Percentiles rank a stretch among this genome's conserved stretches.
These are phyloP conservation scores for Kwoniella sp. DNA, from an alignment of 768 basidiomycete genomes.

Conservation along the genomic window DNA sequence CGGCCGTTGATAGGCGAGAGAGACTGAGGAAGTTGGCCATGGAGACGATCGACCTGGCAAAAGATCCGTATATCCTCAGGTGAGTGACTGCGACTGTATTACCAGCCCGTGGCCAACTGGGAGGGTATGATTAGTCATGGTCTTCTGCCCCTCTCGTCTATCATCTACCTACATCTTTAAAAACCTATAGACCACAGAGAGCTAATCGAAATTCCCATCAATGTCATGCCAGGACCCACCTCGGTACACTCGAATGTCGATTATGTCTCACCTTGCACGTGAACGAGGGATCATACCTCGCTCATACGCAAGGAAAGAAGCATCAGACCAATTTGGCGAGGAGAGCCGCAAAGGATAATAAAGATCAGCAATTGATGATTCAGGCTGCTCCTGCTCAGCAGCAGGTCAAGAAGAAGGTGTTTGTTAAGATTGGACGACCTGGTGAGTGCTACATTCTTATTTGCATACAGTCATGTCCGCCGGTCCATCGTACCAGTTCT, in stretches of 20 bases:
- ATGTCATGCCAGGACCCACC: slow-evolving; percentile 66
- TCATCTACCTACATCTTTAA: too few species aligned
- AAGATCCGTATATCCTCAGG: slow-evolving; percentile 59
- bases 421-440: slow-evolving; percentile 94
- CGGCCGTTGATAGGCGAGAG: slow-evolving; percentile 92
- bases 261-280: slow-evolving; percentile 96
- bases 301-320: slow-evolving; percentile 99
- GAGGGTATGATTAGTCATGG: too few species aligned
- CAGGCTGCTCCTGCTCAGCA: slow-evolving; percentile 59
- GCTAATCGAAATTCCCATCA: not conserved
- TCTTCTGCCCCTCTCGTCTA: too few species aligned
- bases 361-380: slow-evolving; percentile 87
- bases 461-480: too few species aligned
- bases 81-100: not conserved
- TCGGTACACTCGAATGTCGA: slow-evolving; percentile 97
- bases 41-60: slow-evolving; percentile 96
- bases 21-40: slow-evolving; percentile 90
- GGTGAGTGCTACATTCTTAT: slow-evolving; percentile 44
- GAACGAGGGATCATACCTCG: slow-evolving; percentile 98
- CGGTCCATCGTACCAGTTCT: too few species aligned
- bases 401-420: slow-evolving; percentile 84
- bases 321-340: slow-evolving; percentile 98
- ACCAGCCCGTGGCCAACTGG: too few species aligned
- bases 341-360: slow-evolving; percentile 94
- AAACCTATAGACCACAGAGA: too few species aligned